Evolutionary conservation across 1,284 basidiomycete species (phyloP).

Genomic region (Ustilago bromivora): DNA sequence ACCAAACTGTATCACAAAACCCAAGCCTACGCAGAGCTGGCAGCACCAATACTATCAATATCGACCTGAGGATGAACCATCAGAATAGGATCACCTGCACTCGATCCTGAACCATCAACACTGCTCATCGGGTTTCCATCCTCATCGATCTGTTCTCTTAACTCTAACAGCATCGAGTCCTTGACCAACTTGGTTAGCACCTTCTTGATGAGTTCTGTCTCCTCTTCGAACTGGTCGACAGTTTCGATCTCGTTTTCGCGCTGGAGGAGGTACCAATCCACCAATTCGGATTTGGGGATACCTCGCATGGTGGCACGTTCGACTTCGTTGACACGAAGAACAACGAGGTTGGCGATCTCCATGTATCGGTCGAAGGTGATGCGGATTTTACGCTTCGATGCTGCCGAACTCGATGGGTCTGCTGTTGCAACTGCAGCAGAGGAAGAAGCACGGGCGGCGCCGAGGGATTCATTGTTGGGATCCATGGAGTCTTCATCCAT

Average conservation of each 20-base stretch:
- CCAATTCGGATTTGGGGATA: constrained; percentile 80
- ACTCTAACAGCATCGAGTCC: constrained; percentile 72
- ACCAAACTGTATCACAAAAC: not conserved
- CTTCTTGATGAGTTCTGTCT: constrained; percentile 89
- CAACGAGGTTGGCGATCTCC: constrained; percentile 86
- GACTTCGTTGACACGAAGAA: constrained; percentile 82
- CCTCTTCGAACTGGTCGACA: constrained; percentile 89
- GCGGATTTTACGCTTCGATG: constrained; percentile 75
- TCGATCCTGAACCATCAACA: constrained; percentile 32
- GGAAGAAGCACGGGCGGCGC: constrained; percentile 52
- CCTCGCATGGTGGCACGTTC: constrained; percentile 84
- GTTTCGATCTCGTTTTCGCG: constrained; percentile 83
- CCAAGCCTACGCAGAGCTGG: constrained; percentile 12
- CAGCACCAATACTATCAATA: constrained; percentile 56
- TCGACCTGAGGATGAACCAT: constrained; percentile 65
- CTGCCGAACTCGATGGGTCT: constrained; percentile 29
- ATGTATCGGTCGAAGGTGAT: constrained; percentile 97
- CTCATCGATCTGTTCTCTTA: constrained; percentile 54
- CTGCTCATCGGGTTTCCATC: constrained; percentile 44
- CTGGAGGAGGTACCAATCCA: constrained; percentile 95
- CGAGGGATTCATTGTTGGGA: constrained; percentile 74
- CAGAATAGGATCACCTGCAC: constrained; percentile 41
- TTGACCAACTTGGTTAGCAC: constrained; percentile 89
- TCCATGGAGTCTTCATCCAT: constrained; percentile 72
- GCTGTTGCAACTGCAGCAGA: constrained; percentile 60